These are phyloP conservation scores for Xylaria castorea DNA, from an alignment of 495 filamentous ascomycete genomes.

Conservation along the genomic window DNA sequence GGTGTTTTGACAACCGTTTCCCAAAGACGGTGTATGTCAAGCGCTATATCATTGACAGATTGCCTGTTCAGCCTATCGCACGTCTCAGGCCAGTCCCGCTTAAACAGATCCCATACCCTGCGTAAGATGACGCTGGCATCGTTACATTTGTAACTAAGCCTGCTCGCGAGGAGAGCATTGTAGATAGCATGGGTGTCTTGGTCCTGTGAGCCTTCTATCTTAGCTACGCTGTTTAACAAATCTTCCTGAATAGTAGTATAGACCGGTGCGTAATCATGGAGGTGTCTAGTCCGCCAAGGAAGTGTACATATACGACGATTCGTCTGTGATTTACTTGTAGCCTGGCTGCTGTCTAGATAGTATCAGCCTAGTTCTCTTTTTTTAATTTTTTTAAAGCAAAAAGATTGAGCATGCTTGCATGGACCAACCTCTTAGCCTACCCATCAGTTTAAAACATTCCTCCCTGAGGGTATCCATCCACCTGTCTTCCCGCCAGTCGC, in stretches of 20 bases:
- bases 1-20: not conserved
- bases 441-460: constrained; percentile 1
- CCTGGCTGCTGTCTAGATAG: not conserved
- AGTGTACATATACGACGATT: not conserved
- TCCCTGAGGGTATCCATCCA: constrained; percentile 16
- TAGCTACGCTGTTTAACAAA: not conserved
- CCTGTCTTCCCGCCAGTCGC: constrained; percentile 2
- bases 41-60: not conserved
- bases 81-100: not conserved
- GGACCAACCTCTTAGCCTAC: not conserved
- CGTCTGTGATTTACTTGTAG: not conserved
- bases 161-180: not conserved
- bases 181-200: not conserved
- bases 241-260: constrained; percentile 1
- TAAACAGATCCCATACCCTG: not conserved
- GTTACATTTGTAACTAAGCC: constrained; percentile 17
- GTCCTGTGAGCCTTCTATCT: not conserved
- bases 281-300: not conserved
- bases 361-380: not conserved
- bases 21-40: not conserved
- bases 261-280: not conserved
- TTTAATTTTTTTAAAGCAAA: not conserved
- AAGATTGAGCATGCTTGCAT: not conserved
- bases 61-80: not conserved
- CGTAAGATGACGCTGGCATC: constrained; percentile 8